Evolutionary conservation across 768 basidiomycete genomes (phyloP), one percentile per base, ranked within the genome.

Genomic region (Psilocybe tampanensis): DNA sequence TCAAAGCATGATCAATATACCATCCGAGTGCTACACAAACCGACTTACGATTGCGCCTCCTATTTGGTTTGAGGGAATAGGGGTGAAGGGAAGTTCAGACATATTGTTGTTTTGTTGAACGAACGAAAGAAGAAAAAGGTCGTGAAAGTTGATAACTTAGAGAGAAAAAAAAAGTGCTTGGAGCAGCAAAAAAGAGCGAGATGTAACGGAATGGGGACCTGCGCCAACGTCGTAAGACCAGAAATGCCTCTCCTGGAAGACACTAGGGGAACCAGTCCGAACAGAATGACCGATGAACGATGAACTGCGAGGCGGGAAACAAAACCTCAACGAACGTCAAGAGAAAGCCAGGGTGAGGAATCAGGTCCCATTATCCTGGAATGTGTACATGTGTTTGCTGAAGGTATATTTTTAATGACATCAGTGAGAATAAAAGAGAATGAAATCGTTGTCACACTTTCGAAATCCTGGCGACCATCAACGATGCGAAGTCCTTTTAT

Each of bases 31-130:
- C 34, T 13, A 43, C 8, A 18, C 13, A 42, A 39, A 42, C 0
- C 22, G 17, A 66, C 77, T 62, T 64, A 81, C 78, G 36, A 75
- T 68, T 39, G 74, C 72, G 47, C 76, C 77, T 41, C 69, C 71
- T 50, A 76, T 59, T 51, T 73, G 65, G 59, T 62, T 62, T 9
- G 68, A 53, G 15, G 69, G 66, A 51, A 78, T 70, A 26, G 66
- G 70, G 8, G 70, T 42, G 63, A 75, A 72, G 2, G 29, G 43
- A 60, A 56, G 47, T 55, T 61, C 66, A 36, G 51, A 47, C 58
- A 64, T 64, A 39, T 32, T 48, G 55, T 44, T 48, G n/a, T n/a
- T n/a, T n/a, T n/a, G n/a, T n/a, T n/a, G n/a, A n/a, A n/a, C n/a
- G 43, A 24, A 26, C 45, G 36, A 47, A 48, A 54, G 44, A 39